Percentiles rank a stretch among this genome's conserved stretches.
These are phyloP conservation scores for Auricularia auricula-judae DNA, from an alignment of 768 basidiomycete genomes.

Conservation along the genomic window DNA sequence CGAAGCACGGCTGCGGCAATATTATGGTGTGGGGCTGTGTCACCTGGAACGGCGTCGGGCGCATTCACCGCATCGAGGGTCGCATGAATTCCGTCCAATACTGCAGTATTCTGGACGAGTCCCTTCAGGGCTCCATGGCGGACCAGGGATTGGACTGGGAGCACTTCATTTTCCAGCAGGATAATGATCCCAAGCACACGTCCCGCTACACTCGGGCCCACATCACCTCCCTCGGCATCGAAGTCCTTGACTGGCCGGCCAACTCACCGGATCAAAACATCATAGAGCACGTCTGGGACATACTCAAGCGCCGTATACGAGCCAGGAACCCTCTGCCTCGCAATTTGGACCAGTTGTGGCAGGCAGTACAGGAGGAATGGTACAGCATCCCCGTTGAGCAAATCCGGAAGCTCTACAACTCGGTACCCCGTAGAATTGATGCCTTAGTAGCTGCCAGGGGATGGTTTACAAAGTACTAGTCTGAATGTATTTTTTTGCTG, in stretches of 20 bases:
- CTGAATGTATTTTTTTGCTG: no score
- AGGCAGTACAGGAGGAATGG: conserved; percentile 7
- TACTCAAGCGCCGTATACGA: conserved; percentile 14
- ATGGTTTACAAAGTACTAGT: conserved; percentile 3
- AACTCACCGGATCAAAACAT: conserved; percentile 26
- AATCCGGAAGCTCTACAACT: background rate
- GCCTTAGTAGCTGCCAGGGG: background rate
- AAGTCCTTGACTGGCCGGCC: conserved; percentile 22
- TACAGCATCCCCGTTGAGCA: background rate
- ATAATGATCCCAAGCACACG: conserved; percentile 28
- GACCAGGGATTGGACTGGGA: conserved; percentile 12
- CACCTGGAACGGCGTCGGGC: conserved; percentile 17
- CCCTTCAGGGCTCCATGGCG: conserved; percentile 17
- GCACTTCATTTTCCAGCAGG: conserved; percentile 22
- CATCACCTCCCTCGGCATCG: conserved; percentile 19
- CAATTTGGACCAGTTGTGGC: conserved; percentile 14
- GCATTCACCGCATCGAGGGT: conserved; percentile 21
- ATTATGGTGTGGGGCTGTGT: conserved; percentile 28
- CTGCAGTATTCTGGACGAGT: conserved; percentile 18
- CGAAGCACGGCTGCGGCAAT: conserved; percentile 26
- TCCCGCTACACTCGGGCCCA: conserved; percentile 16
- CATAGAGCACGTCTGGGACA: conserved; percentile 23
- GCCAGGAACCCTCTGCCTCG: conserved; percentile 9
- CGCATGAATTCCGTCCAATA: conserved; percentile 19
- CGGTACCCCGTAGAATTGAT: background rate